phyloP scores from a whole-genome alignment of 768 basidiomycete genomes.

The Podaxis sp. region DNA sequence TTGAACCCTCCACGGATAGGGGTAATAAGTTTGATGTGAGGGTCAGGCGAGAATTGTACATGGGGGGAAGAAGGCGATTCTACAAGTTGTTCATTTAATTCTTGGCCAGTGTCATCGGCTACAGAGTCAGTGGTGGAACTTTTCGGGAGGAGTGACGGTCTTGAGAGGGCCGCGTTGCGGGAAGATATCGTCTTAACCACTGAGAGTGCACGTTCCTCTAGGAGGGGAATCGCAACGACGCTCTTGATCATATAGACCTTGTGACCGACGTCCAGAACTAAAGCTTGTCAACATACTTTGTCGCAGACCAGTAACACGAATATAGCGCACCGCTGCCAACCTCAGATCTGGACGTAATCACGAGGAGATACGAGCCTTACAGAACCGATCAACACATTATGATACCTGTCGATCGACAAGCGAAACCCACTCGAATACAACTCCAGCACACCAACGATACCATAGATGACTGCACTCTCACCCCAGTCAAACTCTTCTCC shows the following conservation, averaged over 20 bases:
- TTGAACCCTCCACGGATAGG: conserved; percentile 31
- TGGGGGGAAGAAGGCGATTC: conserved; percentile 27
- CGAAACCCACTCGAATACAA: conserved; percentile 62
- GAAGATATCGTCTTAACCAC: conserved; percentile 52
- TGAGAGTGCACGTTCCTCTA: conserved; percentile 58
- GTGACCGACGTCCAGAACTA: conserved; percentile 67
- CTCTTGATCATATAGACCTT: conserved; percentile 67
- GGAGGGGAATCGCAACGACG: conserved; percentile 71
- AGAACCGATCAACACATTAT: conserved; percentile 14
- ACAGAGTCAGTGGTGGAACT: conserved; percentile 4
- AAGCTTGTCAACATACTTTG: not conserved
- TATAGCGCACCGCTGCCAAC: conserved; percentile 63
- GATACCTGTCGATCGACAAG: conserved; percentile 3
- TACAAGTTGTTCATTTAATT: conserved; percentile 5
- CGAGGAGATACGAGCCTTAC: conserved; percentile 73
- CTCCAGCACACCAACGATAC: conserved; percentile 73
- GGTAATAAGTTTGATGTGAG: conserved; percentile 46
- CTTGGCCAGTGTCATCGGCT: conserved; percentile 19
- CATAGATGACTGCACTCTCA: conserved; percentile 62
- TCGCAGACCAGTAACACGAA: conserved; percentile 8
- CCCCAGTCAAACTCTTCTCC: conserved; percentile 51
- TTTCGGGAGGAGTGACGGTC: conserved; percentile 45
- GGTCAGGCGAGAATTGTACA: conserved; percentile 55
- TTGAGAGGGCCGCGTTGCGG: conserved; percentile 43
- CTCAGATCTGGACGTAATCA: conserved; percentile 61